phyloP scores from a whole-genome alignment of 176 grass and related monocot genomes.

The Cenchrus fungigraminus region DNA sequence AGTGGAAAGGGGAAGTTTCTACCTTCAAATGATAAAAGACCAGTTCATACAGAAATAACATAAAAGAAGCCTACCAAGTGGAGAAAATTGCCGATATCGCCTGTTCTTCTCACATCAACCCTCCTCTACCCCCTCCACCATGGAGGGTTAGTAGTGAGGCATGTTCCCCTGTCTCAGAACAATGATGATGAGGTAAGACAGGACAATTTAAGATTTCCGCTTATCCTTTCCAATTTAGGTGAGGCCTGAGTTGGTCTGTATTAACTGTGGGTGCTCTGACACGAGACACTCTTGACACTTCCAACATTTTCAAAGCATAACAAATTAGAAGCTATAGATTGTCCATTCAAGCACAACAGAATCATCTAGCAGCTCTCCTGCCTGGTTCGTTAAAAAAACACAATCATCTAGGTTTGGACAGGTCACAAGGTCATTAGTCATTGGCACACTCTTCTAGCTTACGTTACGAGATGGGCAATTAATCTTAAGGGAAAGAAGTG shows the following conservation, averaged over 20 bases:
- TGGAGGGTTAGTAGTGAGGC: slow-evolving; percentile 76
- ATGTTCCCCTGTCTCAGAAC: slow-evolving; percentile 81
- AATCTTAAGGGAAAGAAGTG: slow-evolving; percentile 18
- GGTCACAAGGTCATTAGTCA: not conserved
- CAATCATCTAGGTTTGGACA: not conserved
- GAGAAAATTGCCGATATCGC: slow-evolving; percentile 63
- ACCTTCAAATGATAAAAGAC: slow-evolving; percentile 51
- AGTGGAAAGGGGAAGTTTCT: slow-evolving; percentile 5
- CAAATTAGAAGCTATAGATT: not conserved
- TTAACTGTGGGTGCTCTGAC: not conserved
- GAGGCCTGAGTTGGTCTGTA: not conserved
- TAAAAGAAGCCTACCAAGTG: slow-evolving; percentile 71
- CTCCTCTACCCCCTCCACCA: slow-evolving; percentile 66
- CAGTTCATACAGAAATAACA: slow-evolving; percentile 50
- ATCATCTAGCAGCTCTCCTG: not conserved
- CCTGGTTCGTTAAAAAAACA: not conserved
- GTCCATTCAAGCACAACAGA: not conserved
- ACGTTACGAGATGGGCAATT: not conserved
- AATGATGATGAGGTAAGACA: slow-evolving; percentile 71
- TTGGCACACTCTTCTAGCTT: slow-evolving; percentile 16
- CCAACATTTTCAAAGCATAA: slow-evolving; percentile 11
- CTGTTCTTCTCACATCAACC: slow-evolving; percentile 80
- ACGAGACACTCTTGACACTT: slow-evolving; percentile 14
- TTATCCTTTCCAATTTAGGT: not conserved
- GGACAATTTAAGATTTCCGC: slow-evolving; percentile 44